Base-by-base conservation (phyloP, 352 stramenopile genomes). In the Phytophthora sp. region DNA sequence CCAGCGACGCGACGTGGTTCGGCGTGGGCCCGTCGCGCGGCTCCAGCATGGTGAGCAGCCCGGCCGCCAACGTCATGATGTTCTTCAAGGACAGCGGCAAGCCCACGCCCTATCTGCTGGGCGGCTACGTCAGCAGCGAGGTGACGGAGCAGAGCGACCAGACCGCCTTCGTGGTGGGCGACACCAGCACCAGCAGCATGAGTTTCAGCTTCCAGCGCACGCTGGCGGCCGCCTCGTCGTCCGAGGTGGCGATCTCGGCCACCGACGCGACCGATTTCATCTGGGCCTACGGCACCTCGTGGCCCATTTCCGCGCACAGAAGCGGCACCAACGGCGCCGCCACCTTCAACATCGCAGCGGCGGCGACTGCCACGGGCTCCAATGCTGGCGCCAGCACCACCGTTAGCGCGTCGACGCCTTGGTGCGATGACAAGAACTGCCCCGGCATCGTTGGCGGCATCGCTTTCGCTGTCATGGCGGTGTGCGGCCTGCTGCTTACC, bases 191-290 rank as follows among this genome's bases (percentile, higher is more conserved):
- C 1, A 52, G 67, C 20, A 66, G 56, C 30, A 84, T 89, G 66
- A 80, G 69, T 52, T 95, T 91, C 64, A 88, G 72, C 57, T 92
- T 83, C 66, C 80, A 92, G 66, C 82, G 86, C 24, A 79, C 76
- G 32, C 54, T 94, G 18, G 74, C 69, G 9, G 82, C 79, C 8
- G 65, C 72, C 17, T 71, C 76, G 4, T 34, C 61, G 4, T 75
- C 72, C 18, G 81, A 91, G 49, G 71, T 95, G 10, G 54, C 55
- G 1, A 71, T 93, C 46, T 72, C 75, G 21, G 41, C 79, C 8
- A 74, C 54, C 8, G 58, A 20, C 4, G 46, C 62, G 0, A 69
- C 67, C 9, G 65, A 76, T 28, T 84, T 92, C 51, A 86, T 93
- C 50, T 95, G 86, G 86, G 76, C 82, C 10, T 91, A 91, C 61